phyloP scores from a whole-genome alignment of 192 early-diverging fungal genomes.

The Coemansia sp. region DNA sequence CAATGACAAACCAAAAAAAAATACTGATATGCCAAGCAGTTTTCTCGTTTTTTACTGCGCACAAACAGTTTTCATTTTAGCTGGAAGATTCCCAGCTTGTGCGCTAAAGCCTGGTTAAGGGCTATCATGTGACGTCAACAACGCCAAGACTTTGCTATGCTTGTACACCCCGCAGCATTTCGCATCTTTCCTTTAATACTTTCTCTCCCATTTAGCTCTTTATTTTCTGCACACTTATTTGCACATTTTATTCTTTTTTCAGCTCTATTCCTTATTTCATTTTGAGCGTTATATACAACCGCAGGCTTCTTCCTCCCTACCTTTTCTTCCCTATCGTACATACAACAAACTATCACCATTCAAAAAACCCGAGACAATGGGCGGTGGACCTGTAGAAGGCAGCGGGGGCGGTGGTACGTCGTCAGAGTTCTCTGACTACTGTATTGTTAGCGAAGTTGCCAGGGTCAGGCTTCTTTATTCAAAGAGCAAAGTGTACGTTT shows the following conservation, averaged over 20 bases:
- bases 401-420: constrained; percentile 8
- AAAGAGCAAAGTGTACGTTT: constrained; percentile 71
- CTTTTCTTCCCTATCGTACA: neutral
- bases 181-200: neutral
- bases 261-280: neutral
- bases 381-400: constrained; percentile 45
- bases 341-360: neutral
- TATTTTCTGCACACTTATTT: neutral
- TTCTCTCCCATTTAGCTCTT: neutral
- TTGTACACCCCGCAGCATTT: neutral
- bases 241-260: neutral
- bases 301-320: neutral
- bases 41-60: neutral
- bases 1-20: neutral
- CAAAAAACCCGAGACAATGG: constrained; percentile 20
- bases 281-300: neutral
- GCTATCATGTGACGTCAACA: constrained; percentile 17
- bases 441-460: constrained; percentile 52
- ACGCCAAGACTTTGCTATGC: constrained; percentile 25
- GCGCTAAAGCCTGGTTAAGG: neutral
- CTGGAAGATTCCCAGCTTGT: neutral
- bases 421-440: constrained; percentile 54
- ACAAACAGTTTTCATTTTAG: neutral
- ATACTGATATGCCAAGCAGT: neutral
- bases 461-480: constrained; percentile 61